Conservation (phyloP, 2,329 filamentous ascomycete genomes). For the Aspergillus bombycis region DNA sequence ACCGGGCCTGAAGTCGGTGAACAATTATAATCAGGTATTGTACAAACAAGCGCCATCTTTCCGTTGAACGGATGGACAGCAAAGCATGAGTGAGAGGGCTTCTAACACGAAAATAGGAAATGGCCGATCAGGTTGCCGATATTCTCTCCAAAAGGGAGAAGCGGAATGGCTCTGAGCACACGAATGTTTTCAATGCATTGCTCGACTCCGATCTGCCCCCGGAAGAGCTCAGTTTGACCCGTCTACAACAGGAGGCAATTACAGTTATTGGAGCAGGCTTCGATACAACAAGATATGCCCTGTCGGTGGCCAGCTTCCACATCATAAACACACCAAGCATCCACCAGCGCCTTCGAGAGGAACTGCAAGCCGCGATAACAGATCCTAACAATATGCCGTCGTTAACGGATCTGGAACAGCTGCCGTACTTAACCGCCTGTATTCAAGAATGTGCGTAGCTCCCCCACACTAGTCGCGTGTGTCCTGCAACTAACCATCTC, state of each 20-base stretch:
- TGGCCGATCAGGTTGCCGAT: slow-evolving; percentile 11
- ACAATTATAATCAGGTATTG: slow-evolving; percentile 10
- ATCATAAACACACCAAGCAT: slow-evolving; percentile 31
- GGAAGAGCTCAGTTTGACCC: slow-evolving; percentile 35
- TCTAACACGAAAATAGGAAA: slow-evolving; percentile 9
- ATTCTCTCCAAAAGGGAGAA: slow-evolving; percentile 4
- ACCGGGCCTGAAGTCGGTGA: slow-evolving; percentile 14
- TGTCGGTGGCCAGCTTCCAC: slow-evolving; percentile 35
- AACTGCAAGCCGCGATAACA: slow-evolving; percentile 31
- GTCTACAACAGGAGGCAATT: slow-evolving; percentile 31
- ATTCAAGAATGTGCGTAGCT: slow-evolving; percentile 16
- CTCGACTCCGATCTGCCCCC: slow-evolving; percentile 37
- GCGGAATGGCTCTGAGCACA: slow-evolving; percentile 4
- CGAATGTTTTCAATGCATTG: slow-evolving; percentile 28
- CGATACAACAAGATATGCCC: slow-evolving; percentile 32
- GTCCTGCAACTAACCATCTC: background rate
- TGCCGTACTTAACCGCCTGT: slow-evolving; percentile 33
- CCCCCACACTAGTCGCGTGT: background rate
- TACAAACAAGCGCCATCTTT: background rate
- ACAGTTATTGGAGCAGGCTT: slow-evolving; percentile 33
- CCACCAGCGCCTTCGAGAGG: slow-evolving; percentile 28
- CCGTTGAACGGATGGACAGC: too few species aligned
- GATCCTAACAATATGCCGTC: slow-evolving; percentile 20
- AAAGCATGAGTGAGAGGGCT: background rate
- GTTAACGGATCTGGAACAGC: slow-evolving; percentile 30